These are phyloP conservation scores for Rhizomucor miehei DNA, from an alignment of 371 early-diverging fungal genomes.

Conservation along the genomic window DNA sequence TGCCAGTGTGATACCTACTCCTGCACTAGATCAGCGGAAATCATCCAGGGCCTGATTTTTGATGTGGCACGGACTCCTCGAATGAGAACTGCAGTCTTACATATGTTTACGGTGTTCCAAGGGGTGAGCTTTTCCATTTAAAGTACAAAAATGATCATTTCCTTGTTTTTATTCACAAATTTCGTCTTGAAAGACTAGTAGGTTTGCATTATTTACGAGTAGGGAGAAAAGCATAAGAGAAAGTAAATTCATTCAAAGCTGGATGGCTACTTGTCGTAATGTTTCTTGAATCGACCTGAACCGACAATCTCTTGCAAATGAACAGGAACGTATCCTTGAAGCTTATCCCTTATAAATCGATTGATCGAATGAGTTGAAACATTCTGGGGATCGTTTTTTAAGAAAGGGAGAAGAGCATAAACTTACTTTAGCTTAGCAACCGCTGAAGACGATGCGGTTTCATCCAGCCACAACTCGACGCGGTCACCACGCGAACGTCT, in stretches of 20 bases:
- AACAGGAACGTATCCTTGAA: constrained; percentile 26
- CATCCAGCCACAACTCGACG: constrained; percentile 57
- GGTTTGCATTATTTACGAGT: constrained; percentile 6
- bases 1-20: no score
- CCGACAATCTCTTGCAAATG: constrained; percentile 28
- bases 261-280: constrained; percentile 30
- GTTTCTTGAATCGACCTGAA: constrained; percentile 52
- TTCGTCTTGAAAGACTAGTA: background rate
- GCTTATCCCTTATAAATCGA: constrained; percentile 12
- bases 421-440: constrained; percentile 30
- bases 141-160: no score
- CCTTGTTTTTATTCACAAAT: no score
- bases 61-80: no score
- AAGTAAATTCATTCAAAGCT: constrained; percentile 1
- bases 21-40: no score
- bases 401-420: constrained; percentile 20
- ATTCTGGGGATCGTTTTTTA: no score
- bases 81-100: no score
- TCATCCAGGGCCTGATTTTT: no score
- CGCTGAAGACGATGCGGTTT: constrained; percentile 7
- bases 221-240: background rate
- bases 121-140: no score
- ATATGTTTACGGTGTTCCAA: no score
- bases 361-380: constrained; percentile 13
- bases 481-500: constrained; percentile 51